These are phyloP conservation scores for Cucumis cinereus DNA, from an alignment of 306 rosid genomes.

Conservation along the genomic window DNA sequence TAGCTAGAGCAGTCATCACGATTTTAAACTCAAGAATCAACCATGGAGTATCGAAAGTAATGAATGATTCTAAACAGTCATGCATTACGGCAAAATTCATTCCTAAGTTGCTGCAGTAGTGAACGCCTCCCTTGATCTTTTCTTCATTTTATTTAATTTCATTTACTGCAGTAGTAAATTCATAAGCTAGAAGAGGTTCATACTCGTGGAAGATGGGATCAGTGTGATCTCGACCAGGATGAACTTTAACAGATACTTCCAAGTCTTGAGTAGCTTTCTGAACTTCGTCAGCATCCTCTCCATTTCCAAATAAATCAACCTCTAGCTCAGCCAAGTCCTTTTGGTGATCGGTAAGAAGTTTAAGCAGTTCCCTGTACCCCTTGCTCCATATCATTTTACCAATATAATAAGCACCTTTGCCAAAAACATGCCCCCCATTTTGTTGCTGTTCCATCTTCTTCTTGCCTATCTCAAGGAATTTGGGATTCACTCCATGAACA, in stretches of 20 bases:
- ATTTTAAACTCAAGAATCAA: neutral
- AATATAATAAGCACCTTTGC: conserved; percentile 78
- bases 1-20: neutral
- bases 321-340: conserved; percentile 57
- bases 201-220: conserved; percentile 82
- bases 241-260: conserved; percentile 50
- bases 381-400: conserved; percentile 98
- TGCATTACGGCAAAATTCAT: neutral
- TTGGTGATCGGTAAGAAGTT: conserved; percentile 52
- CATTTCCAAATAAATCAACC: conserved; percentile 84
- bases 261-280: conserved; percentile 51
- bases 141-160: neutral
- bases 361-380: conserved; percentile 84
- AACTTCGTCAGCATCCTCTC: conserved; percentile 77
- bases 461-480: conserved; percentile 70
- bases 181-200: conserved; percentile 10
- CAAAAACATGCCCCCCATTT: conserved; percentile 44
- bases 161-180: neutral
- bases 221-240: conserved; percentile 81
- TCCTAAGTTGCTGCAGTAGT: neutral
- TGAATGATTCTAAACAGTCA: neutral
- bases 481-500: conserved; percentile 97
- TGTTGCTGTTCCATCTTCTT: conserved; percentile 56
- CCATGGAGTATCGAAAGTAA: neutral
- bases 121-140: neutral